phyloP scores from a whole-genome alignment of 768 basidiomycete genomes.

The Coprinellus aureogranulatus region DNA sequence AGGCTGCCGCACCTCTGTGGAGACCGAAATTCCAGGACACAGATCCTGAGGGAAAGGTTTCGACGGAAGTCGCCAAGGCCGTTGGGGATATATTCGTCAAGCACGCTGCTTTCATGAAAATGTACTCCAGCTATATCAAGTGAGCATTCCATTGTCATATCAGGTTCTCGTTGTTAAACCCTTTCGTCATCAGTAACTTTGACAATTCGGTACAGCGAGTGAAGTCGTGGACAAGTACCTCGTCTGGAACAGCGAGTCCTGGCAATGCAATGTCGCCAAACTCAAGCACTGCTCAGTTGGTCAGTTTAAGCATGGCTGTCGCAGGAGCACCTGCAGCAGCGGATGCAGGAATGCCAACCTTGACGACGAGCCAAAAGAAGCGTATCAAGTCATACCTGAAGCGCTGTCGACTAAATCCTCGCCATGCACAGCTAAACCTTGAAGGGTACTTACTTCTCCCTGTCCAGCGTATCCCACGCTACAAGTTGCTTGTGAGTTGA shows the following conservation, averaged over 20 bases:
- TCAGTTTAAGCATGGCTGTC: conserved; percentile 57
- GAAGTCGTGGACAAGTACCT: conserved; percentile 71
- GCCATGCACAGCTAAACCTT: conserved; percentile 90
- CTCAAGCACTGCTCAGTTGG: conserved; percentile 61
- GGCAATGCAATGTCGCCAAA: conserved; percentile 52
- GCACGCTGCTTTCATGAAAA: conserved; percentile 96
- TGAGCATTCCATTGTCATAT: conserved; percentile 26
- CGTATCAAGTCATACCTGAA: conserved; percentile 88
- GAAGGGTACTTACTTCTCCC: conserved; percentile 94
- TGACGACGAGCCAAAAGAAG: conserved; percentile 80
- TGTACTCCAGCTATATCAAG: conserved; percentile 99
- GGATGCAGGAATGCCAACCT: conserved; percentile 48
- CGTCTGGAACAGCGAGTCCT: conserved; percentile 37
- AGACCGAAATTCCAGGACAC: conserved; percentile 43
- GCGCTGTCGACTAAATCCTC: conserved; percentile 83
- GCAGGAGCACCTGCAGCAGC: conserved; percentile 44
- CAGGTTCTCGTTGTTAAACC: background rate
- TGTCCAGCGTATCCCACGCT: conserved; percentile 96
- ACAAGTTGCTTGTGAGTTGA: conserved; percentile 79
- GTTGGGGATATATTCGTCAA: conserved; percentile 89
- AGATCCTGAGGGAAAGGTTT: conserved; percentile 72
- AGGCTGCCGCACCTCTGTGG: conserved; percentile 69
- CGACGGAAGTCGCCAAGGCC: conserved; percentile 69
- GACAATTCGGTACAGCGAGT: conserved; percentile 89
- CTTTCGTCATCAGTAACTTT: conserved; percentile 68